Evolutionary conservation across 106 monocot genomes (phyloP).

Genomic region (Apostasia shenzhenica): DNA sequence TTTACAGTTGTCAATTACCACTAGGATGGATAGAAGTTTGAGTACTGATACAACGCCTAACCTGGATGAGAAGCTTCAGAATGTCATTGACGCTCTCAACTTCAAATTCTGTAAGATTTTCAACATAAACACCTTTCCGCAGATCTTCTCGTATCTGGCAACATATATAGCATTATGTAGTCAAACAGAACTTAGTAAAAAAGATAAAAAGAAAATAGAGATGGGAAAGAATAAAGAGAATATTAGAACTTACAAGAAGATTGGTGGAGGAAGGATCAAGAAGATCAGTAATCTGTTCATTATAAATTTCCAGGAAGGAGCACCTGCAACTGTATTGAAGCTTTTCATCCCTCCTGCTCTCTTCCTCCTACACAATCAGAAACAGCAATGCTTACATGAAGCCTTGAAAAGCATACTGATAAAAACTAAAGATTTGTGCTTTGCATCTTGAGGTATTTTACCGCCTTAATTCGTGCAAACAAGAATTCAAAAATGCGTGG

Average conservation of each 20-base stretch:
- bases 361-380: slow-evolving; percentile 63
- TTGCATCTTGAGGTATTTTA: slow-evolving; percentile 16
- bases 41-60: slow-evolving; percentile 1
- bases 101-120: slow-evolving; percentile 80
- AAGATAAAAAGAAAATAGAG: not conserved
- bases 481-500: slow-evolving; percentile 97
- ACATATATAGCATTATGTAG: not conserved
- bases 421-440: not conserved
- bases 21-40: not conserved
- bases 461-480: slow-evolving; percentile 93
- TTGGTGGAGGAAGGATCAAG: slow-evolving; percentile 91
- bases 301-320: slow-evolving; percentile 94
- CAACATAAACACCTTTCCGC: slow-evolving; percentile 76
- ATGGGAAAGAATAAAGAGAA: not conserved
- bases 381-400: slow-evolving; percentile 6
- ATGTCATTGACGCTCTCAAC: slow-evolving; percentile 80
- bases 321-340: slow-evolving; percentile 89
- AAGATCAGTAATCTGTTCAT: slow-evolving; percentile 97
- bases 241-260: slow-evolving; percentile 52
- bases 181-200: not conserved
- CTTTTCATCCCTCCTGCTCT: slow-evolving; percentile 87
- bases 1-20: not conserved
- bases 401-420: slow-evolving; percentile 4
- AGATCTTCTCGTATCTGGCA: slow-evolving; percentile 78
- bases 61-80: slow-evolving; percentile 75